Base-by-base conservation (phyloP, 2,329 filamentous ascomycete species). In the Lasiodiplodia citricola region DNA sequence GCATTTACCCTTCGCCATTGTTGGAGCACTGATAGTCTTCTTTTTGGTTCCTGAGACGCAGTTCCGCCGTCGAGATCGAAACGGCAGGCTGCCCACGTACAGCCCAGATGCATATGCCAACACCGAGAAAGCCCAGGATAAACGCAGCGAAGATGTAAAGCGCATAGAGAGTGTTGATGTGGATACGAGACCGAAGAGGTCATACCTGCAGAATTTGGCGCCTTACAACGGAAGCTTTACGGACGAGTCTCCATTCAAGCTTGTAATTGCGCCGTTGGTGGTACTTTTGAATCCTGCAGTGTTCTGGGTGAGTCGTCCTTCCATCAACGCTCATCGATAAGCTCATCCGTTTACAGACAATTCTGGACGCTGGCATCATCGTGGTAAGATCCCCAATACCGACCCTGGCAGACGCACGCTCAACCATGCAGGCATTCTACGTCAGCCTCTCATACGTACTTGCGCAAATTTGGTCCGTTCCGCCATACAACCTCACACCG, bases 1-100 rank as follows among this genome's bases (percentile, higher is more conserved):
- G 2, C 70, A 75, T 18, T 67, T 77, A 8, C 77, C 77, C 0
- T 74, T 79, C 50, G 71, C 77, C 28, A 60, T 73, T 14, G 71
- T 74, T 13, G 75, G 73, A 3, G 66, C 74, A 1, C 16, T 76
- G 11, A 70, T 72, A 1, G 71, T 73, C 1, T 37, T 78, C 11
- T 73, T 78, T 44, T 72, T 76, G 6, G 51, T 78, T 1, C 77
- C 77, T 1, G 77, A 79, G 56, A 75, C 71, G 0, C 74, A 78
- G 23, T 76, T 72, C 41, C 54, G 47, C 7, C 6, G 37, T 25
- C 28, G 44, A 4, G 55, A 21, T 67, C 68, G n/a, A 52, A 50
- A 16, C n/a, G 28, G 2, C 13, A 18, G 23, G 5, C 44, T 13
- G 6, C 14, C 50, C 8, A 16, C 50, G 7, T 28, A 31, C 8